Base-by-base conservation (phyloP, 805 yeast genomes). In the Brettanomyces sp. region DNA sequence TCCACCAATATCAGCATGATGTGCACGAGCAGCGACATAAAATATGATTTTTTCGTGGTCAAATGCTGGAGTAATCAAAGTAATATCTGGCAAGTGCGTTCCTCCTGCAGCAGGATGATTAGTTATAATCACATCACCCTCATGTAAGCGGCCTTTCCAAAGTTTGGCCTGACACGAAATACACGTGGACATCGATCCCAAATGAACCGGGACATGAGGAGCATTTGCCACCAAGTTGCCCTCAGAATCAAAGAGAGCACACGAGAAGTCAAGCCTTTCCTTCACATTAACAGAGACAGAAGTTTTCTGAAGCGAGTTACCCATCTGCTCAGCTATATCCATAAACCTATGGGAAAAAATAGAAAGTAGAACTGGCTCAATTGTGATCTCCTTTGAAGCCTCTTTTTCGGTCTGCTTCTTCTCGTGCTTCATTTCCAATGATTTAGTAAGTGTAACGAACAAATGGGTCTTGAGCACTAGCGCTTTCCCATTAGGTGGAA, bases 1-100 rank as follows among this genome's bases (percentile, higher is more conserved):
- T 12, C 95, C 95, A 14, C 98, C 97, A 57, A 91, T 90, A 63
- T 90, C 98, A 5, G 96, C 90, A 65, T 91, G 98, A 65, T 90
- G 98, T 2, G 96, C 97, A 52, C 98, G 73, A 0, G 95, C 82
- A 0, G 97, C 98, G 12, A 87, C 89, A 71, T 87, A 90, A 61
- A 90, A 90, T 25, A 88, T 76, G 34, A 87, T 73, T 45, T 68
- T 62, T 5, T 69, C 74, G 39, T 70, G 70, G n/a, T 77, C 69
- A 58, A 87, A 84, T 1, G 90, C 89, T 0, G 98, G 98, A 0
- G 96, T 85, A 40, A 91, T 81, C 11, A 90, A 95, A 0, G 97
- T 90, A 52, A 90, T 88, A 65, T 86, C 95, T 0, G 95, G 95
- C 48, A 86, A 67, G 65, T 86, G 95, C 0, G 93, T 83, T 3